Conservation (phyloP, 1,284 basidiomycete genomes). For the Leccinum pseudoinsigne region DNA sequence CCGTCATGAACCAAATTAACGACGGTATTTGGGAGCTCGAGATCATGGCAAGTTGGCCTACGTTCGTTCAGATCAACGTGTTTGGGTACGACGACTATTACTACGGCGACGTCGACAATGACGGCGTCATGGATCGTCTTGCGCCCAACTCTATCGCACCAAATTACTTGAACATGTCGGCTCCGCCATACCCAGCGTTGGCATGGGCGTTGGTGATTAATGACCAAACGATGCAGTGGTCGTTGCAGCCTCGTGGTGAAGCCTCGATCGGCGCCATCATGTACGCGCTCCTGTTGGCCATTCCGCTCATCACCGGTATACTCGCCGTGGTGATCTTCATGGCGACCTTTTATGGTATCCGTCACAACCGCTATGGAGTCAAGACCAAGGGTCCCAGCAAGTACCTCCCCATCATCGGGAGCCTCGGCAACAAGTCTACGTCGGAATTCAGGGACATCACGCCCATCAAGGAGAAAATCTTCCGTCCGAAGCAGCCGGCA, state of each 20-base stretch:
- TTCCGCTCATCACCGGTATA: conserved; percentile 83
- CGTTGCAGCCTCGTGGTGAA: conserved; percentile 77
- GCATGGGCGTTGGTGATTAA: conserved; percentile 84
- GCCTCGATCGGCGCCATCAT: conserved; percentile 79
- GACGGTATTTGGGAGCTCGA: conserved; percentile 77
- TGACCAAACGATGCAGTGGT: conserved; percentile 77
- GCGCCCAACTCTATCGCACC: conserved; percentile 84
- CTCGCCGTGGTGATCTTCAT: conserved; percentile 86
- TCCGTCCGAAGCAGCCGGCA: conserved; percentile 51
- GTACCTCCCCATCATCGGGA: conserved; percentile 62
- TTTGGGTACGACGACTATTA: conserved; percentile 88
- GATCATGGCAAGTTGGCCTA: conserved; percentile 87
- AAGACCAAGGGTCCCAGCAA: conserved; percentile 64
- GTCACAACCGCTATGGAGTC: conserved; percentile 88
- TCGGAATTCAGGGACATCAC: conserved; percentile 57
- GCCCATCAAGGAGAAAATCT: conserved; percentile 64
- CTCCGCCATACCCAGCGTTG: conserved; percentile 76
- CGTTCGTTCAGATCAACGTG: conserved; percentile 85
- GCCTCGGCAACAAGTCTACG: conserved; percentile 63
- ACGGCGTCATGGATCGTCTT: conserved; percentile 85
- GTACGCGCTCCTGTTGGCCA: conserved; percentile 78
- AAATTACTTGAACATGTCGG: conserved; percentile 89
- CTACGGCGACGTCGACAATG: conserved; percentile 86
- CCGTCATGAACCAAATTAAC: conserved; percentile 61
- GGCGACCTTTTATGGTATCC: conserved; percentile 95